Percentiles rank a stretch among this genome's conserved stretches.
These are phyloP conservation scores for Tricholoma bakamatsutake DNA, from an alignment of 768 basidiomycete species.

Conservation along the genomic window DNA sequence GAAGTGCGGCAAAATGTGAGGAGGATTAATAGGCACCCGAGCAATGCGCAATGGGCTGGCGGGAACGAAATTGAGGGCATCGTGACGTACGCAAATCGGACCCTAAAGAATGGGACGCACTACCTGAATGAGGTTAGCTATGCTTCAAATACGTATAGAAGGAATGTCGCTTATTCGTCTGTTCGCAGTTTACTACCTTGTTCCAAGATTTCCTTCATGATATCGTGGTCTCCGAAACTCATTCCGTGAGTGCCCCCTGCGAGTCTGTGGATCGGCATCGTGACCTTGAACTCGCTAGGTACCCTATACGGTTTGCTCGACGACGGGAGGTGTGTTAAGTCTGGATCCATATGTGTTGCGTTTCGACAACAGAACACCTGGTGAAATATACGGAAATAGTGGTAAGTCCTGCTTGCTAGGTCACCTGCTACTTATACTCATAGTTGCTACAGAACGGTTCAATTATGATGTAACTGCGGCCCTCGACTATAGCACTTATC, in stretches of 20 bases:
- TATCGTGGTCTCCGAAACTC: slow-evolving; percentile 42
- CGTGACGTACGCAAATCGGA: slow-evolving; percentile 30
- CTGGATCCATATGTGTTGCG: slow-evolving; percentile 49
- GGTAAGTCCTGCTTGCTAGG: slow-evolving; percentile 25
- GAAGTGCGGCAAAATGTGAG: slow-evolving; percentile 55
- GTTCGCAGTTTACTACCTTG: slow-evolving; percentile 37
- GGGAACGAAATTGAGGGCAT: slow-evolving; percentile 59
- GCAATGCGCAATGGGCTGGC: slow-evolving; percentile 54
- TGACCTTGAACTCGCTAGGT: slow-evolving; percentile 26
- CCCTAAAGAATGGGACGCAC: slow-evolving; percentile 36
- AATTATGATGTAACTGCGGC: slow-evolving; percentile 49
- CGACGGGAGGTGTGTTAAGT: slow-evolving; percentile 50
- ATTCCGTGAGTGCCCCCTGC: slow-evolving; percentile 29
- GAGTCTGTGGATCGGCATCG: neutral
- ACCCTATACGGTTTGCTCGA: slow-evolving; percentile 55
- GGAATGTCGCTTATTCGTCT: neutral
- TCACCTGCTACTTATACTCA: neutral
- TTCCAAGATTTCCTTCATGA: slow-evolving; percentile 49
- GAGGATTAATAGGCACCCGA: slow-evolving; percentile 49
- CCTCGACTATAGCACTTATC: slow-evolving; percentile 50
- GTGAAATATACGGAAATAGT: slow-evolving; percentile 50
- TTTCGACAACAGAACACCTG: slow-evolving; percentile 43
- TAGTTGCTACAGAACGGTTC: slow-evolving; percentile 38
- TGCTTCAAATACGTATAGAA: neutral
- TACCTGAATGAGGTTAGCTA: slow-evolving; percentile 41